phyloP scores from a whole-genome alignment of 1,284 basidiomycete genomes.

The Cryptococcus jaspeensis region DNA sequence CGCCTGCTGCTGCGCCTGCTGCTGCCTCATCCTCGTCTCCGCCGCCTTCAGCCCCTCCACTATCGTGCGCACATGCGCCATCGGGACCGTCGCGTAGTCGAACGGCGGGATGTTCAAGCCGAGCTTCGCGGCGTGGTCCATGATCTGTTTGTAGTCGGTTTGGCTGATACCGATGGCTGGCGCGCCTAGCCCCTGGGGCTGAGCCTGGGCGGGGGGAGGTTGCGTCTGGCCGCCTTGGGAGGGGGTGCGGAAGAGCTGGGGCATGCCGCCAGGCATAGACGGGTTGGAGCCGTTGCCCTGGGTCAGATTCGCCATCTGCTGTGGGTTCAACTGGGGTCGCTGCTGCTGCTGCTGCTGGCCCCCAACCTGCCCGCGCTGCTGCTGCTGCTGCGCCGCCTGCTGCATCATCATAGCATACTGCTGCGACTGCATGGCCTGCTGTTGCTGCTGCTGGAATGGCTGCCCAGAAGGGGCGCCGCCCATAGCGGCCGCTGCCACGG shows the following conservation, averaged over 20 bases:
- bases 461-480: too few relatives aligned
- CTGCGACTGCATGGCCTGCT: background rate
- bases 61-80: conserved; percentile 9
- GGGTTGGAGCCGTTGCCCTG: too few relatives aligned
- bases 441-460: conserved; percentile 8
- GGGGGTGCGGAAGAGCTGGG: too few relatives aligned
- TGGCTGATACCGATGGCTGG: conserved; percentile 10
- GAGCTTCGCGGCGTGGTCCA: conserved; percentile 12
- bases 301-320: background rate
- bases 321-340: conserved; percentile 3
- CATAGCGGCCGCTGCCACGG: background rate
- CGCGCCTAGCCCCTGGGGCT: background rate
- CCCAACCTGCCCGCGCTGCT: background rate
- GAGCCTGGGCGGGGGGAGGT: background rate
- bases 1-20: conserved; percentile 11
- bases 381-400: conserved; percentile 5
- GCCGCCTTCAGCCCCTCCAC: conserved; percentile 10
- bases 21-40: conserved; percentile 10
- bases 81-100: conserved; percentile 11
- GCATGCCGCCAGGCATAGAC: too few relatives aligned
- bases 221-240: too few relatives aligned
- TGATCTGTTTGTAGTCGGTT: conserved; percentile 13
- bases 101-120: conserved; percentile 11
- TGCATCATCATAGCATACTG: background rate
- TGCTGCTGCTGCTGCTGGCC: conserved; percentile 2